Conservation (phyloP, 2,329 filamentous ascomycete species). For the Zymoseptoria passerinii region DNA sequence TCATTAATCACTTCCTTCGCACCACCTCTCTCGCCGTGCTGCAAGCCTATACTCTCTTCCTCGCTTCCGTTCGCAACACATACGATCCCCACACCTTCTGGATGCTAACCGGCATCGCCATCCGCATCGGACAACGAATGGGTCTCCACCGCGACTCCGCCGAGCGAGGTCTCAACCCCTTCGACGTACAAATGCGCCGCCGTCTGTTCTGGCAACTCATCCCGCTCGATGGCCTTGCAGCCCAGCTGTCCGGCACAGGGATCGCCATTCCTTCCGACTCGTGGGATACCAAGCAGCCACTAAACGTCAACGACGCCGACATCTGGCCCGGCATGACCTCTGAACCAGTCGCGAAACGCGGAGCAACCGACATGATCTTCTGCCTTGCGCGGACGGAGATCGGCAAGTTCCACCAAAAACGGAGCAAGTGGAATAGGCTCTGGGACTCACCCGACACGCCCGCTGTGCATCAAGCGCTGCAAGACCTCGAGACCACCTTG, state of each 20-base stretch:
- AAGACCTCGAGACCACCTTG: slow-evolving; percentile 35
- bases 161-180: slow-evolving; percentile 43
- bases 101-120: slow-evolving; percentile 54
- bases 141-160: slow-evolving; percentile 54
- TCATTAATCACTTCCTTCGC: slow-evolving; percentile 59
- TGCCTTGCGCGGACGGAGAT: slow-evolving; percentile 37
- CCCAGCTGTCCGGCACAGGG: slow-evolving; percentile 25
- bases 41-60: slow-evolving; percentile 59
- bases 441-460: slow-evolving; percentile 13
- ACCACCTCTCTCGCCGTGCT: slow-evolving; percentile 57
- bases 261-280: slow-evolving; percentile 21
- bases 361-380: slow-evolving; percentile 47
- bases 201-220: slow-evolving; percentile 57
- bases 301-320: slow-evolving; percentile 31
- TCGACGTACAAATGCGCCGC: slow-evolving; percentile 52
- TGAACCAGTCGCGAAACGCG: slow-evolving; percentile 40
- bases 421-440: slow-evolving; percentile 13
- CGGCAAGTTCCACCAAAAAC: slow-evolving; percentile 32
- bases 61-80: slow-evolving; percentile 34
- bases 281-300: slow-evolving; percentile 27
- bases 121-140: slow-evolving; percentile 53
- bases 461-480: slow-evolving; percentile 23
- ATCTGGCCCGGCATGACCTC: slow-evolving; percentile 38
- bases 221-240: slow-evolving; percentile 43
- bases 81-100: slow-evolving; percentile 50